These are phyloP conservation scores for Diplodia sapinea DNA, from an alignment of 2,329 filamentous ascomycete genomes.

Conservation along the genomic window DNA sequence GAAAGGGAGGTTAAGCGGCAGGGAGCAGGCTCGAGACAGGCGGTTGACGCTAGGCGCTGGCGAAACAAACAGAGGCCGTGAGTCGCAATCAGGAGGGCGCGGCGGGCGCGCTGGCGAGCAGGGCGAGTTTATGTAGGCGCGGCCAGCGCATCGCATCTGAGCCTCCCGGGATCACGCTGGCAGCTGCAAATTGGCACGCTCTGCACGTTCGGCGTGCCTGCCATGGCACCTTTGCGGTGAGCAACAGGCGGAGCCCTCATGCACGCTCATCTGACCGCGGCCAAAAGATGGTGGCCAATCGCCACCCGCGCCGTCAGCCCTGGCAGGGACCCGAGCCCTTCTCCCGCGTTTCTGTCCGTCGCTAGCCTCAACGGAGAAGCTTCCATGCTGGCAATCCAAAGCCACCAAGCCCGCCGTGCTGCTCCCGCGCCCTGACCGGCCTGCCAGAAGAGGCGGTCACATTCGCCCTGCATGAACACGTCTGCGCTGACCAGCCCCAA, in stretches of 20 bases:
- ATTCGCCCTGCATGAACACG: slow-evolving; percentile 29
- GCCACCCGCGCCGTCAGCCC: slow-evolving; percentile 18
- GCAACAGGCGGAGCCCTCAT: slow-evolving; percentile 26
- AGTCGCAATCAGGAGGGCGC: slow-evolving; percentile 10
- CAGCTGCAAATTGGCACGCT: slow-evolving; percentile 28
- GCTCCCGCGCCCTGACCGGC: slow-evolving; percentile 12
- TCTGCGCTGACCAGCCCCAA: slow-evolving; percentile 7
- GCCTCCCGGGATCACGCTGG: slow-evolving; percentile 29
- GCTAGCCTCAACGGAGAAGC: slow-evolving; percentile 25
- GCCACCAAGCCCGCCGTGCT: neutral
- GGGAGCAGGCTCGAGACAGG: slow-evolving; percentile 15
- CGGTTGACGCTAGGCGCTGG: slow-evolving; percentile 15
- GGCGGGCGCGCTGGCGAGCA: slow-evolving; percentile 17
- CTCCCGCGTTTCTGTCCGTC: slow-evolving; percentile 26
- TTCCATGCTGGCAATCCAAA: slow-evolving; percentile 23
- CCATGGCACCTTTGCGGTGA: slow-evolving; percentile 27
- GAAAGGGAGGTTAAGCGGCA: slow-evolving; percentile 28
- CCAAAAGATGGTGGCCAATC: slow-evolving; percentile 21
- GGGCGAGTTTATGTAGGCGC: slow-evolving; percentile 28
- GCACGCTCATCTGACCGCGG: slow-evolving; percentile 28
- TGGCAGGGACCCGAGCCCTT: slow-evolving; percentile 24
- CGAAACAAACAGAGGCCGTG: slow-evolving; percentile 18
- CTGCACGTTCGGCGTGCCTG: slow-evolving; percentile 26
- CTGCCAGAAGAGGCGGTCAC: slow-evolving; percentile 26
- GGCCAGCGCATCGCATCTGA: slow-evolving; percentile 29